These are phyloP conservation scores for Cornus suecica DNA, from an alignment of 148 eudicot genomes.

Conservation along the genomic window DNA sequence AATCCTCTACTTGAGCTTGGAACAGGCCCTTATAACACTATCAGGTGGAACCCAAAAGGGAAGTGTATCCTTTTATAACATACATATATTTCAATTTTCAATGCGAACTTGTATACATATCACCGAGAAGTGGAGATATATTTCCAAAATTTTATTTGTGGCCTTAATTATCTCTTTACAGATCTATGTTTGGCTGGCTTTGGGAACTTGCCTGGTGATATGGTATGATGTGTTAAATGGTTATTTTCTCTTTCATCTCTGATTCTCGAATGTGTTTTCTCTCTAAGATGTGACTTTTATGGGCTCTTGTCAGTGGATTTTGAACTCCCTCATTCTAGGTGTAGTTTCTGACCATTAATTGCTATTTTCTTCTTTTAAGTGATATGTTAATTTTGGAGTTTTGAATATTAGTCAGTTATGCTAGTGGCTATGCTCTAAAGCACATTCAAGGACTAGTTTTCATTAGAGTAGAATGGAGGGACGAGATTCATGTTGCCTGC, in stretches of 20 bases:
- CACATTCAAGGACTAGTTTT: background rate
- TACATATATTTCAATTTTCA: background rate
- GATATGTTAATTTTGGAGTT: constrained; percentile 3
- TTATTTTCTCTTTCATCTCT: constrained; percentile 6
- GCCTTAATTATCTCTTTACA: constrained; percentile 52
- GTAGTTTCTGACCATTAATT: background rate
- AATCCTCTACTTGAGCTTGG: constrained; percentile 92
- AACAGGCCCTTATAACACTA: constrained; percentile 90
- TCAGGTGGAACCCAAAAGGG: constrained; percentile 97
- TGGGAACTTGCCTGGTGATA: constrained; percentile 97
- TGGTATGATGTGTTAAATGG: constrained; percentile 53
- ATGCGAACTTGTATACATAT: constrained; percentile 6
- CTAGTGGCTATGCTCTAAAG: constrained; percentile 5
- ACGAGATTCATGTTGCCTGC: too few species aligned
- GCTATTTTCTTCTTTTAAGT: background rate
- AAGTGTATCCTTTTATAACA: constrained; percentile 71
- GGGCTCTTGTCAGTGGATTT: constrained; percentile 7
- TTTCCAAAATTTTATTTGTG: constrained; percentile 6
- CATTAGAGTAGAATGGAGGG: too few species aligned
- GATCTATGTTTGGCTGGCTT: constrained; percentile 97
- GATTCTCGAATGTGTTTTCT: background rate
- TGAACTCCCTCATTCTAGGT: background rate
- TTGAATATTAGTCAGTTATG: background rate
- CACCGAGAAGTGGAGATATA: background rate
- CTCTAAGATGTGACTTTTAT: background rate